Evolutionary conservation across 305 asterid genomes (phyloP).

Genomic region (Fraxinus paxiana): DNA sequence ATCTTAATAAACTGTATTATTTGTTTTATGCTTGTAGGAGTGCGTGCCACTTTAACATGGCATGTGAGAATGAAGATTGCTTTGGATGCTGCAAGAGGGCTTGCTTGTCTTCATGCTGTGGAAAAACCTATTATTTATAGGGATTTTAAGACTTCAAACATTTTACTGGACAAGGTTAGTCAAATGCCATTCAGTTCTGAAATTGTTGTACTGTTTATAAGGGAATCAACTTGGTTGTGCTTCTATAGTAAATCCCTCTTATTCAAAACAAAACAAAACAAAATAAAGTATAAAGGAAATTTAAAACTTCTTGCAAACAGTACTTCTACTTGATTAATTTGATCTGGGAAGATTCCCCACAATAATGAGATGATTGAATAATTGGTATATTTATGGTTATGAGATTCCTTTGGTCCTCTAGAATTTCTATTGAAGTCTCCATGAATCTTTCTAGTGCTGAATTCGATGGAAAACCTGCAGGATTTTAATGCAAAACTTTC

Average conservation of each 20-base stretch:
- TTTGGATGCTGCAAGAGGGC: constrained; percentile 88
- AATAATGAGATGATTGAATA: background rate
- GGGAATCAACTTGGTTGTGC: background rate
- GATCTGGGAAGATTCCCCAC: background rate
- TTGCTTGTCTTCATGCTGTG: constrained; percentile 87
- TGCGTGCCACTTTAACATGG: constrained; percentile 69
- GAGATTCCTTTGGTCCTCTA: background rate
- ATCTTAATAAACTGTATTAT: background rate
- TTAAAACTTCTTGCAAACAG: background rate
- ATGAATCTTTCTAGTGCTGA: background rate
- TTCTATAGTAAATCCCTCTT: background rate
- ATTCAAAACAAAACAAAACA: background rate
- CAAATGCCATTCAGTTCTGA: background rate
- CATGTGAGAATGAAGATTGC: constrained; percentile 76
- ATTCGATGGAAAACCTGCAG: constrained; percentile 35
- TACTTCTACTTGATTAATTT: background rate
- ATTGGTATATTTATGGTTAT: background rate
- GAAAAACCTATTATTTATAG: constrained; percentile 82
- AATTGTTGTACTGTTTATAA: background rate
- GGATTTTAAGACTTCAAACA: constrained; percentile 91
- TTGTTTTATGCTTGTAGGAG: constrained; percentile 47
- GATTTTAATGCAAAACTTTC: constrained; percentile 90
- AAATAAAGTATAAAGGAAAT: background rate
- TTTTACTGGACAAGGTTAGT: constrained; percentile 82
- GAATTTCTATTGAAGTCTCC: background rate